Percentiles rank a stretch among this genome's conserved stretches.
Evolutionary conservation across 331 rosid genomes (phyloP).

Genomic region (Rosa hybrid): DNA sequence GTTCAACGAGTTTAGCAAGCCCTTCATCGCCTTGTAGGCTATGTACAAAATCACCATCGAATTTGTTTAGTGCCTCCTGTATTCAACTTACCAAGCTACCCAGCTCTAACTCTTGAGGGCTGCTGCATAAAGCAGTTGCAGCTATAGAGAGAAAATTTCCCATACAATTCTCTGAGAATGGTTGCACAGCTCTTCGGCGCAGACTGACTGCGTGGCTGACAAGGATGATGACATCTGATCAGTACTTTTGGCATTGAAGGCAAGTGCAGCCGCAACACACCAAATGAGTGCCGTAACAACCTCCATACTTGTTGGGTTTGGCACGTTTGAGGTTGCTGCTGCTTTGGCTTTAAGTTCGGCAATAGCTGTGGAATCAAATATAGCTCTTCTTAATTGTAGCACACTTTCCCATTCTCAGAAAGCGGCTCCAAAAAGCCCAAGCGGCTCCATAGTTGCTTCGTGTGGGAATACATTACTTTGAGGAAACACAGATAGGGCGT

Average conservation of each 20-base stretch:
- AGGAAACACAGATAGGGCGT: conserved; percentile 16
- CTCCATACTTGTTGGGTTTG: too few relatives aligned
- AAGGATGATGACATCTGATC: conserved; percentile 7
- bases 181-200: conserved; percentile 35
- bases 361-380: conserved; percentile 29
- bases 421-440: too few relatives aligned
- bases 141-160: conserved; percentile 28
- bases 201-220: conserved; percentile 33
- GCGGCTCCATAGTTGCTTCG: not conserved
- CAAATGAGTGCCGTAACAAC: conserved; percentile 38
- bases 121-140: not conserved
- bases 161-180: conserved; percentile 23
- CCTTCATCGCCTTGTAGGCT: conserved; percentile 1
- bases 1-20: not conserved
- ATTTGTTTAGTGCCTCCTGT: not conserved
- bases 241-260: conserved; percentile 5
- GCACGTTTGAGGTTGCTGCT: not conserved
- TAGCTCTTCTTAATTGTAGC: conserved; percentile 30
- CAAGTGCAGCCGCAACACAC: conserved; percentile 24
- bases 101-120: not conserved
- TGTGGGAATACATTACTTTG: conserved; percentile 2
- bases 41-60: not conserved
- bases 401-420: conserved; percentile 17
- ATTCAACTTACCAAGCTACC: not conserved
- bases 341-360: not conserved